These are phyloP conservation scores for Tribonema minus DNA, from an alignment of 108 stramenopile genomes.

Conservation along the genomic window DNA sequence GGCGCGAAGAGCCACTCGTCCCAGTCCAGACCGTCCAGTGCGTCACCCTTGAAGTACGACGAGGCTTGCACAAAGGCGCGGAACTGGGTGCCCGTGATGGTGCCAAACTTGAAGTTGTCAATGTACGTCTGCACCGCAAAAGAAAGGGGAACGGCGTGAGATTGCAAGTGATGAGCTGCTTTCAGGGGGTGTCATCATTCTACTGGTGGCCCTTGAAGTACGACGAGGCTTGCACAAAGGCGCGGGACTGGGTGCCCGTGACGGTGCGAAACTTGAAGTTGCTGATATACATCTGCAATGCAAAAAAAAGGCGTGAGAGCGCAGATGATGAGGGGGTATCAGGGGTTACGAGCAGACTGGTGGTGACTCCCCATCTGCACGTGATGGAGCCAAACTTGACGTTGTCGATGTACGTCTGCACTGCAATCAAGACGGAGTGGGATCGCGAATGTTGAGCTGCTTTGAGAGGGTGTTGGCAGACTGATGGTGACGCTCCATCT, in stretches of 20 bases:
- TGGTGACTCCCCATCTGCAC: too few species aligned
- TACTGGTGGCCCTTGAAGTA: not conserved
- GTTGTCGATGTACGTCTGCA: conserved; percentile 24
- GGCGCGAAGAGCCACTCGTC: conserved; percentile 34
- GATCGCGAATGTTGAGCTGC: not conserved
- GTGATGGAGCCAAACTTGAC: conserved; percentile 14
- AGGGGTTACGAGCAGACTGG: too few species aligned
- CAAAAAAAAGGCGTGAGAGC: too few species aligned
- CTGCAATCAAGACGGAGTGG: not conserved
- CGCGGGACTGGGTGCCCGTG: not conserved
- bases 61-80: not conserved
- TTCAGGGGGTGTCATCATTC: not conserved
- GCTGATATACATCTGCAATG: too few species aligned
- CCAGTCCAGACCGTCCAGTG: conserved; percentile 1
- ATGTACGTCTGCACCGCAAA: conserved; percentile 3
- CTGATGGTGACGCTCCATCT: too few species aligned
- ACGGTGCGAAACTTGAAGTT: not conserved
- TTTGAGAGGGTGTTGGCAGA: not conserved
- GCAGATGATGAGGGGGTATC: too few species aligned
- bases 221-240: not conserved
- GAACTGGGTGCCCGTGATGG: conserved; percentile 8
- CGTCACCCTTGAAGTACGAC: not conserved
- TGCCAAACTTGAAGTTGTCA: conserved; percentile 34
- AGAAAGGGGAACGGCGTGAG: not conserved
- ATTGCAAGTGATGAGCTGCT: not conserved